These are phyloP conservation scores for Sporothrix pseudoabietina DNA, from an alignment of 2,329 filamentous ascomycete genomes.

Conservation along the genomic window DNA sequence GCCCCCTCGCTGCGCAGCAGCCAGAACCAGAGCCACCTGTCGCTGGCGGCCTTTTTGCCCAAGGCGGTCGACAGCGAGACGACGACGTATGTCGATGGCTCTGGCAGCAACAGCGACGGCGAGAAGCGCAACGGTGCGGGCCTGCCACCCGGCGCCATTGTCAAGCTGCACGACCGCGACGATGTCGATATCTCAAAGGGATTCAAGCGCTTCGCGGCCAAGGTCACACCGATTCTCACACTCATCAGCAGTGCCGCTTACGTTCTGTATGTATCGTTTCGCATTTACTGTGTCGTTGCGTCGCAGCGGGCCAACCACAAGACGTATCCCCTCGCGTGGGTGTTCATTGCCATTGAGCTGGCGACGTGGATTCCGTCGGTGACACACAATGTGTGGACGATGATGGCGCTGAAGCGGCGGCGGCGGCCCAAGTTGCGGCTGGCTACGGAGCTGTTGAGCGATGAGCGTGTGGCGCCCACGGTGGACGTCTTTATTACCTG, in stretches of 20 bases:
- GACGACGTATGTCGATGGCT: neutral
- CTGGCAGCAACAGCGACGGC: conserved; percentile 37
- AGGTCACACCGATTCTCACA: conserved; percentile 46
- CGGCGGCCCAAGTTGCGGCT: conserved; percentile 55
- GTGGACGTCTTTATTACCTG: conserved; percentile 61
- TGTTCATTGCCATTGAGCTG: conserved; percentile 58
- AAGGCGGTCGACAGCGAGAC: conserved; percentile 28
- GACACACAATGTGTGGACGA: conserved; percentile 61
- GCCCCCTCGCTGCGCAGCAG: conserved; percentile 32
- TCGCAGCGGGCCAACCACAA: conserved; percentile 48
- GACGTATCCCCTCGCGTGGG: conserved; percentile 46
- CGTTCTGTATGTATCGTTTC: conserved; percentile 53
- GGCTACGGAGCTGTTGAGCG: conserved; percentile 39
- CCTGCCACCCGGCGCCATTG: conserved; percentile 43
- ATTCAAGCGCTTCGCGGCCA: conserved; percentile 45
- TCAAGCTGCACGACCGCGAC: conserved; percentile 48
- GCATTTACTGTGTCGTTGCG: conserved; percentile 55
- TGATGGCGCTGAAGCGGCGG: conserved; percentile 59
- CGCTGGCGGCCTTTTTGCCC: conserved; percentile 47
- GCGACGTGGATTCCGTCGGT: conserved; percentile 56
- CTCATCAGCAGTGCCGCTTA: conserved; percentile 43
- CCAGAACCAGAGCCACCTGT: conserved; percentile 48
- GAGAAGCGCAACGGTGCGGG: conserved; percentile 38
- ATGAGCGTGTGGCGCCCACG: conserved; percentile 48
- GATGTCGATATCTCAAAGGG: conserved; percentile 48